These are phyloP conservation scores for Ajuga reptans DNA, from an alignment of 305 asterid genomes.

Conservation along the genomic window DNA sequence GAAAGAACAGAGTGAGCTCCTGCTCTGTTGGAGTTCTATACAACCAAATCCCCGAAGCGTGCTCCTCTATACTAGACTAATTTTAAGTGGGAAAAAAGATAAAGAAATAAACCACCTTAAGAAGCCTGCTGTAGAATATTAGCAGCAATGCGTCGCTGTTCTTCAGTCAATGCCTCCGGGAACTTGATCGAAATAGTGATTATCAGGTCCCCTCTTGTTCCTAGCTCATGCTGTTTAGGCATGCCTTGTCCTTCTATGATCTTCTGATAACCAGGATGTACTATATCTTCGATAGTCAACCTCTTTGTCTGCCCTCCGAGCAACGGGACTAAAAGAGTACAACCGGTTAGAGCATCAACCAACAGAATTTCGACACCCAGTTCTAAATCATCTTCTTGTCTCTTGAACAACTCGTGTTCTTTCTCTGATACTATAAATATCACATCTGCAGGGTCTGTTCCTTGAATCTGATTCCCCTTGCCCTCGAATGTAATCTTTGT, in stretches of 20 bases:
- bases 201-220: conserved; percentile 55
- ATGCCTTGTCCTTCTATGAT: conserved; percentile 55
- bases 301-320: conserved; percentile 42
- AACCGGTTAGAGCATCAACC: conserved; percentile 57
- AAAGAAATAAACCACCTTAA: too few species aligned
- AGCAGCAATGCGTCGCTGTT: conserved; percentile 41
- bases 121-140: conserved; percentile 34
- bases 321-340: conserved; percentile 48
- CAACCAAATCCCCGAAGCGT: not conserved
- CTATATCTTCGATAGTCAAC: conserved; percentile 42
- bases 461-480: conserved; percentile 49
- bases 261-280: conserved; percentile 52
- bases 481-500: conserved; percentile 65
- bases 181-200: conserved; percentile 47
- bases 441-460: conserved; percentile 43
- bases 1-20: not conserved
- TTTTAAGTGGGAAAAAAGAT: not conserved
- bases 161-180: conserved; percentile 50
- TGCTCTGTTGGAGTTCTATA: conserved; percentile 1
- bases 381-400: conserved; percentile 52
- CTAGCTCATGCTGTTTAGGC: conserved; percentile 49
- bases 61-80: not conserved
- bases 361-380: conserved; percentile 45
- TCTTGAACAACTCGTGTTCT: conserved; percentile 41
- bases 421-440: conserved; percentile 45